phyloP scores from a whole-genome alignment of 73 alveolate genomes.

The Paraurostyla sp. region DNA sequence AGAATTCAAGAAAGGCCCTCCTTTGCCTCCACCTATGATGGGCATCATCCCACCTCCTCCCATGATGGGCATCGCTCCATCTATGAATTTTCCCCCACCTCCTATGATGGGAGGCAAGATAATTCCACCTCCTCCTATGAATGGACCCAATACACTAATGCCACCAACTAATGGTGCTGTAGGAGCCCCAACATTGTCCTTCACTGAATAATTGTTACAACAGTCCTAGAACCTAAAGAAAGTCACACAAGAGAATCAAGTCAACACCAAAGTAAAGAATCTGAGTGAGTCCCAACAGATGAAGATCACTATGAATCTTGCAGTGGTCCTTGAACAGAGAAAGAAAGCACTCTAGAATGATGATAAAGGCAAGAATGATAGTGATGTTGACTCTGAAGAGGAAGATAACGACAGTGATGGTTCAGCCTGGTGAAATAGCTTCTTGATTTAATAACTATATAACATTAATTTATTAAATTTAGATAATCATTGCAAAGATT shows the following conservation, averaged over 20 bases:
- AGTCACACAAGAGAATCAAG: constrained; percentile 45
- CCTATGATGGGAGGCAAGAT: constrained; percentile 20
- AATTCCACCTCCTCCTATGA: constrained; percentile 59
- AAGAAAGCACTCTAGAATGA: neutral
- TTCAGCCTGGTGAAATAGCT: constrained; percentile 42
- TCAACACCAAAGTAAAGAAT: constrained; percentile 44
- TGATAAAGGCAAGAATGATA: neutral
- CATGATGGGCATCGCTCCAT: neutral
- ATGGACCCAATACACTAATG: constrained; percentile 6
- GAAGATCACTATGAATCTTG: constrained; percentile 40
- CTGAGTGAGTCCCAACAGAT: constrained; percentile 54
- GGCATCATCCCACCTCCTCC: constrained; percentile 55
- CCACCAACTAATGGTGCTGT: neutral
- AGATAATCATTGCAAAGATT: neutral
- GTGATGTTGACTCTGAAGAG: constrained; percentile 52
- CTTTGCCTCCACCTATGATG: neutral
- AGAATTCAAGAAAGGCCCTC: neutral
- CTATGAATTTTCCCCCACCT: constrained; percentile 20
- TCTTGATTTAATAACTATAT: neutral
- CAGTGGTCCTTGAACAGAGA: constrained; percentile 56
- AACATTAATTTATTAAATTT: neutral
- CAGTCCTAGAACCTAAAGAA: constrained; percentile 50
- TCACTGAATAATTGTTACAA: constrained; percentile 13
- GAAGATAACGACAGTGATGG: constrained; percentile 42
- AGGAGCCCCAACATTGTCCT: constrained; percentile 18